phyloP scores from a whole-genome alignment of 495 filamentous ascomycete species.

The Bryoglossum gracile region DNA sequence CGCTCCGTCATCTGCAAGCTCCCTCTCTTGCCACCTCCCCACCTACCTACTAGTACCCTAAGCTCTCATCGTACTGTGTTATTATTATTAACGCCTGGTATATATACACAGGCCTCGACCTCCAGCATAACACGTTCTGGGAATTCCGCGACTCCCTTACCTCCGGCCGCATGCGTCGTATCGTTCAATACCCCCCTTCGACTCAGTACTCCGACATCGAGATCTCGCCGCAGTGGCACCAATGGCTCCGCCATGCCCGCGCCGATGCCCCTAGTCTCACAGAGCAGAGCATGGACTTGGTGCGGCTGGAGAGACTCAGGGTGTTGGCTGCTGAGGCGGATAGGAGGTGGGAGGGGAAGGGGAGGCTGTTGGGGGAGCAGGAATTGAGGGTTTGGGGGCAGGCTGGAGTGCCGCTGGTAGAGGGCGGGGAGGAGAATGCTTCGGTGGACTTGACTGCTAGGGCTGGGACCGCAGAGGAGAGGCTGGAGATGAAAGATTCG shows the following conservation, averaged over 20 bases:
- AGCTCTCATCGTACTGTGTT: too few relatives aligned
- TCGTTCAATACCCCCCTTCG: constrained; percentile 57
- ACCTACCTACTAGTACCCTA: too few relatives aligned
- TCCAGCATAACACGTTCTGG: constrained; percentile 90
- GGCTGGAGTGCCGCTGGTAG: not conserved
- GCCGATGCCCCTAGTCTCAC: constrained; percentile 57
- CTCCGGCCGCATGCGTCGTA: constrained; percentile 46
- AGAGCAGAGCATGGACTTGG: constrained; percentile 67
- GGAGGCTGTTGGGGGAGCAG: constrained; percentile 42
- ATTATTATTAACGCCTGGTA: too few relatives aligned
- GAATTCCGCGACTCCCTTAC: constrained; percentile 68
- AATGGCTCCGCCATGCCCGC: constrained; percentile 89
- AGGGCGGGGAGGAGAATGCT: not conserved
- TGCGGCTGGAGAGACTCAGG: constrained; percentile 62
- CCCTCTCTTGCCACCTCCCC: not conserved
- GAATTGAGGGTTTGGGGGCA: not conserved
- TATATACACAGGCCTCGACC: constrained; percentile 78
- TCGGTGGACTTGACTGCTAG: too few relatives aligned
- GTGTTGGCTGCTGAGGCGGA: constrained; percentile 71
- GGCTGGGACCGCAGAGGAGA: too few relatives aligned
- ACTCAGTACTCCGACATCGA: constrained; percentile 60
- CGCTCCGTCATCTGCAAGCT: not conserved
- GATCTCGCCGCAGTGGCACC: constrained; percentile 76
- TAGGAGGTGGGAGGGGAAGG: constrained; percentile 76
- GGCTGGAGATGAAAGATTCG: not conserved